These are phyloP conservation scores for Carex cristatella DNA, from an alignment of 176 grass and related monocot species.

Conservation along the genomic window DNA sequence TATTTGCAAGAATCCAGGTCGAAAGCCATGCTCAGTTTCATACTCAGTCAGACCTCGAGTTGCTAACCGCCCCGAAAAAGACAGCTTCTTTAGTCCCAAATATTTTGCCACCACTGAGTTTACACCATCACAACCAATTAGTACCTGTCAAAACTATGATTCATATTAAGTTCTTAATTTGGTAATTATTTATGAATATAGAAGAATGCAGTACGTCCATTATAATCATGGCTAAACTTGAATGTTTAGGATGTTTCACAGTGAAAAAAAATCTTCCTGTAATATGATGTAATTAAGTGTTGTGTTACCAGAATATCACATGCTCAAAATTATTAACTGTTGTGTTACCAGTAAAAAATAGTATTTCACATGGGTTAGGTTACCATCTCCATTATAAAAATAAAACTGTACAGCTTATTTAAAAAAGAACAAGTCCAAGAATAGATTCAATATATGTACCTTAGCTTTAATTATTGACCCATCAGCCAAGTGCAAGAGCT, in stretches of 20 bases:
- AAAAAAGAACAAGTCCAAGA: not conserved
- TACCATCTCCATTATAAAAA: not conserved
- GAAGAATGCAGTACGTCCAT: not conserved
- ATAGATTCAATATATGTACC: slow-evolving; percentile 23
- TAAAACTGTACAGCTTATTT: not conserved
- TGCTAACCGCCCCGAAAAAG: slow-evolving; percentile 33
- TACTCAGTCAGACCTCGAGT: slow-evolving; percentile 44
- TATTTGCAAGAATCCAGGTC: slow-evolving; percentile 36
- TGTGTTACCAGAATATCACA: not conserved
- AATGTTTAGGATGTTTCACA: not conserved
- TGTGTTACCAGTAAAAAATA: no score
- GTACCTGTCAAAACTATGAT: slow-evolving; percentile 22
- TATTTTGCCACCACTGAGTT: slow-evolving; percentile 69
- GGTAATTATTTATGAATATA: not conserved
- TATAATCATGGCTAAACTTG: not conserved
- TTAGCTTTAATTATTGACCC: slow-evolving; percentile 51
- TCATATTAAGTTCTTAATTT: not conserved
- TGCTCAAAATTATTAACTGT: no score
- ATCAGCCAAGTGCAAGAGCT: slow-evolving; percentile 54
- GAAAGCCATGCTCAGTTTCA: slow-evolving; percentile 41
- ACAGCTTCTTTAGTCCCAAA: slow-evolving; percentile 42
- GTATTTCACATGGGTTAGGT: not conserved
- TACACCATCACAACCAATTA: slow-evolving; percentile 61
- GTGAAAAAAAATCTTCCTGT: not conserved
- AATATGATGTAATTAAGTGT: not conserved